These are phyloP conservation scores for Fusarium sp. DNA, from an alignment of 2,329 filamentous ascomycete genomes.

Conservation along the genomic window DNA sequence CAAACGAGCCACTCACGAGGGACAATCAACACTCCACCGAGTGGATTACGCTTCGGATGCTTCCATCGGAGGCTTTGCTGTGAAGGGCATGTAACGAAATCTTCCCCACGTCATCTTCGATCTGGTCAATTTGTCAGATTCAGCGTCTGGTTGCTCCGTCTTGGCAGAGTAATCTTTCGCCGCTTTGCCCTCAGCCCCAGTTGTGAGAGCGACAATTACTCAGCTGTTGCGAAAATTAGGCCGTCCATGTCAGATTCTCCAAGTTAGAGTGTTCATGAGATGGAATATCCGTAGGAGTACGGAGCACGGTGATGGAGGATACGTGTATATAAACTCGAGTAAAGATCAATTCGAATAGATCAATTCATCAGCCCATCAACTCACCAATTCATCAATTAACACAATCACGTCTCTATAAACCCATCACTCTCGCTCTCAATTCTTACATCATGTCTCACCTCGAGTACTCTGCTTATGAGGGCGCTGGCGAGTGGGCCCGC, in stretches of 20 bases:
- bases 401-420: too few species aligned
- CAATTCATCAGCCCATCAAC: neutral
- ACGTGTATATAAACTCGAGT: neutral
- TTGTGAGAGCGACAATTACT: neutral
- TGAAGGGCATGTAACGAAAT: neutral
- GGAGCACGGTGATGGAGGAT: neutral
- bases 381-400: neutral
- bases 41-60: neutral
- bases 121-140: conserved; percentile 32
- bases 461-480: conserved; percentile 44
- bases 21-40: neutral
- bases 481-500: conserved; percentile 42
- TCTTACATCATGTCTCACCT: conserved; percentile 43
- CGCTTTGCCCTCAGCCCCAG: neutral
- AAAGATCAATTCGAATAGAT: neutral
- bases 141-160: conserved; percentile 16
- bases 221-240: neutral
- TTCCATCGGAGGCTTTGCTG: neutral
- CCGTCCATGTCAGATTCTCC: neutral
- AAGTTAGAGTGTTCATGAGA: neutral
- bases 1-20: neutral
- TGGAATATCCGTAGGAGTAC: neutral
- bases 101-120: neutral
- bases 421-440: fast-evolving
- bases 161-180: neutral